Percentiles rank a stretch among this genome's conserved stretches.
Evolutionary conservation across 495 filamentous ascomycete genomes (phyloP).

Genomic region (Penicillium daleae): DNA sequence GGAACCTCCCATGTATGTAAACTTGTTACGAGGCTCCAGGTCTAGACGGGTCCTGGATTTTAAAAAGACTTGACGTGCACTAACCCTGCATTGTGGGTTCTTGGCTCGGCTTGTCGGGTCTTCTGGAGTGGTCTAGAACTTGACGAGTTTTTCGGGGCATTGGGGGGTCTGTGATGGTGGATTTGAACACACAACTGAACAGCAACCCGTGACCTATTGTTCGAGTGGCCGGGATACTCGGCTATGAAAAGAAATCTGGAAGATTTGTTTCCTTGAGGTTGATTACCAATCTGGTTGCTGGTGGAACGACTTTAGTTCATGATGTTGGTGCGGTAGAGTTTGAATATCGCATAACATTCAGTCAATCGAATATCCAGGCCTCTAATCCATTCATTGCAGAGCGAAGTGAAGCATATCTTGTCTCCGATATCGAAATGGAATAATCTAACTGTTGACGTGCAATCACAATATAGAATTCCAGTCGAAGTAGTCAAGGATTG

Average conservation of each 20-base stretch:
- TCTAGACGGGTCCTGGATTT: not conserved
- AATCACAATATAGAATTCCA: too few relatives aligned
- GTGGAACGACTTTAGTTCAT: not conserved
- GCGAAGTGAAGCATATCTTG: too few relatives aligned
- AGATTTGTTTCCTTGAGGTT: not conserved
- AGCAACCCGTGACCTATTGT: not conserved
- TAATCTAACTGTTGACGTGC: too few relatives aligned
- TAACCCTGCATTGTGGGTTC: not conserved
- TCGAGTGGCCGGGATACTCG: not conserved
- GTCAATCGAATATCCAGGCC: not conserved
- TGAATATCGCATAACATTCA: not conserved
- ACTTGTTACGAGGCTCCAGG: not conserved
- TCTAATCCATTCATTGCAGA: not conserved
- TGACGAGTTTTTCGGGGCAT: not conserved
- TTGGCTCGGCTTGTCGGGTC: not conserved
- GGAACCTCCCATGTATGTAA: not conserved
- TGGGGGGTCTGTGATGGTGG: not conserved
- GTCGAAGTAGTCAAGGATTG: too few relatives aligned
- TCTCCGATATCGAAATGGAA: too few relatives aligned
- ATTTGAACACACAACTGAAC: not conserved
- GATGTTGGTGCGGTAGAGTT: not conserved
- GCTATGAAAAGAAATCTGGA: not conserved
- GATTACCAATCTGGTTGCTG: slow-evolving; percentile 1
- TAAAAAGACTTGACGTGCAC: not conserved
- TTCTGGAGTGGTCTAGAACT: slow-evolving; percentile 9